Base-by-base conservation (phyloP, 371 early-diverging fungal species). In the Apophysomyces trapeziformis region DNA sequence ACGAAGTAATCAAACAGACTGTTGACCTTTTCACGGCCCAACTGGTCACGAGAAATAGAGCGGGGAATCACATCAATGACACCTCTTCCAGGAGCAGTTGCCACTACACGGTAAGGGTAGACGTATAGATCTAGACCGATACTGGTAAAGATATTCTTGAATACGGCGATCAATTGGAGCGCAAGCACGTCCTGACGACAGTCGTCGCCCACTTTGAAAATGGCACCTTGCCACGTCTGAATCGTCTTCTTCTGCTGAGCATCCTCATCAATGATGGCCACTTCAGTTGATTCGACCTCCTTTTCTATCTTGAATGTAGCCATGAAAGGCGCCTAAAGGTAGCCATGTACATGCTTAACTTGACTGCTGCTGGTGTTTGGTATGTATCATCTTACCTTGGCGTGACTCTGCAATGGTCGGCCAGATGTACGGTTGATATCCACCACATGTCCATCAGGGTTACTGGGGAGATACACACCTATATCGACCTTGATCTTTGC, bases 11-110 rank as follows among this genome's bases (percentile, higher is more conserved):
- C 96, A 76, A 93, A 93, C 18, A 99, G 76, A 68, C 89, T 92
- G 77, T 99, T 99, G 63, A 99, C 96, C 69, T 97, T 95, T 78
- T 99, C 99, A 54, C 99, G 90, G 26, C 99, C 99, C 68, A 99
- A 89, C 81, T 95, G 95, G 80, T 99, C 99, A 41, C 99, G 88
- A 44, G 99, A 98, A 60, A 96, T 97, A 26, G 99, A 95, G 54
- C 92, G 90, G n/a, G 99, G 99, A 69, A 99, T 96, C 7, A 99
- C 99, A 72, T 99, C 99, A 73, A 99, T 99, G 47, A 99, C 92
- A 66, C 99, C 99, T 72, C 97, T 94, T 14, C 99, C 99, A 7
- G 97, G 95, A 0, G 91, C 95, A 1, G 99, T 99, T 0, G 99
- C 98, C 2, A 99, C 97, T 8, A 99, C 95, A 44, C 97, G 92